phyloP scores from a whole-genome alignment of 2,329 filamentous ascomycete genomes.

The Talaromyces verruculosus region DNA sequence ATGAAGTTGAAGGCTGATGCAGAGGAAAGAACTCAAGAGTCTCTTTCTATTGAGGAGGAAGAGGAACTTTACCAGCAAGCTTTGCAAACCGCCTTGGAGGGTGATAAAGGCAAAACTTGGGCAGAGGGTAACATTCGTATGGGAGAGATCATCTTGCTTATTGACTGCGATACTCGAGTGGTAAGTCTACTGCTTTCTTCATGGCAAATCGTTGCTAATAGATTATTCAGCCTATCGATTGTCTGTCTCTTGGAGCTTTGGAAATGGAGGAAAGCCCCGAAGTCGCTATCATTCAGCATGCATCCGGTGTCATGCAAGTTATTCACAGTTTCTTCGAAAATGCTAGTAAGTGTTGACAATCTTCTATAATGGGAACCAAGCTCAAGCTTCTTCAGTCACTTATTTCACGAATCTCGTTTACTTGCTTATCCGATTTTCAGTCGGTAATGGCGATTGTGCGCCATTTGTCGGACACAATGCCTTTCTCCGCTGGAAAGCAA shows the following conservation, averaged over 20 bases:
- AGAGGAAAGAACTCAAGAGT: constrained; percentile 17
- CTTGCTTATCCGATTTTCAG: constrained; percentile 68
- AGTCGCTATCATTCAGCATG: constrained; percentile 70
- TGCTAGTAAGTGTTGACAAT: constrained; percentile 43
- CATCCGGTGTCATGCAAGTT: constrained; percentile 75
- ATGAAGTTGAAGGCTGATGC: constrained; percentile 29
- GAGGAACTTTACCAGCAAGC: constrained; percentile 41
- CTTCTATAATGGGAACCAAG: not conserved
- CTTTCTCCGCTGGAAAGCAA: constrained; percentile 64
- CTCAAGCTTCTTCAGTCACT: constrained; percentile 47
- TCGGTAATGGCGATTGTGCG: constrained; percentile 69
- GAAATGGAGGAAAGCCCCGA: constrained; percentile 71
- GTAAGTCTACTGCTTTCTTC: not conserved
- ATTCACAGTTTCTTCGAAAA: constrained; percentile 72
- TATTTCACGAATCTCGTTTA: constrained; percentile 81
- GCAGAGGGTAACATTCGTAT: constrained; percentile 83
- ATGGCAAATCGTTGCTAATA: not conserved
- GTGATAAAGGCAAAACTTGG: constrained; percentile 43
- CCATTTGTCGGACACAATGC: constrained; percentile 79
- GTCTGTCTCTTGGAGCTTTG: constrained; percentile 67
- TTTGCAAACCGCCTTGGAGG: constrained; percentile 48
- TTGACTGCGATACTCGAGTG: constrained; percentile 69
- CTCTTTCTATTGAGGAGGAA: constrained; percentile 36
- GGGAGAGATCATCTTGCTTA: constrained; percentile 74
- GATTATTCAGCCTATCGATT: constrained; percentile 55